Evolutionary conservation across 768 basidiomycete species (phyloP).

Genomic region (Tulasnella sp.): DNA sequence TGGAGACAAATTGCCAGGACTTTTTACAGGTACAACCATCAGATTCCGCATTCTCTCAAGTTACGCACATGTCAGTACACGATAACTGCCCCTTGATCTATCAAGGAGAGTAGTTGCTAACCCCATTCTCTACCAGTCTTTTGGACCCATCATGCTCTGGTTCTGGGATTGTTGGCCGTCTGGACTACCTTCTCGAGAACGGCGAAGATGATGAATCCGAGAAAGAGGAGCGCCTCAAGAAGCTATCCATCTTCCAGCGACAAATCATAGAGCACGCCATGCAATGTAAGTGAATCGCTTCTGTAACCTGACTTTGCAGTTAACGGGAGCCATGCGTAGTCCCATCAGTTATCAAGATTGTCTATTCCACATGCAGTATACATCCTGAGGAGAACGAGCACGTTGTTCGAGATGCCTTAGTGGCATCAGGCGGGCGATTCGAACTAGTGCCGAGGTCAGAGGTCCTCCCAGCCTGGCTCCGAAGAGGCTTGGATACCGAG

Average conservation of each 20-base stretch:
- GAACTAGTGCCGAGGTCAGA: constrained; percentile 54
- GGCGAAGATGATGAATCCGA: constrained; percentile 45
- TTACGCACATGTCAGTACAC: constrained; percentile 75
- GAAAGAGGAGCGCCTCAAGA: constrained; percentile 62
- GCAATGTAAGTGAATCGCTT: constrained; percentile 54
- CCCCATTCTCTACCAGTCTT: constrained; percentile 43
- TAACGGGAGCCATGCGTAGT: constrained; percentile 40
- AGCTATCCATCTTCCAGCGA: constrained; percentile 81
- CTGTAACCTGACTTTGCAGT: constrained; percentile 18
- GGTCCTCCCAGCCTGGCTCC: constrained; percentile 74
- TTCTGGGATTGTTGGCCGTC: constrained; percentile 82
- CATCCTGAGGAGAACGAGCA: constrained; percentile 89
- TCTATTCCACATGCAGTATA: constrained; percentile 97
- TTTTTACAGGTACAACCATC: constrained; percentile 72
- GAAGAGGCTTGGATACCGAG: constrained; percentile 66
- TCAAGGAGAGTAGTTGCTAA: neutral
- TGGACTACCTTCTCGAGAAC: constrained; percentile 72
- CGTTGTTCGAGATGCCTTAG: constrained; percentile 69
- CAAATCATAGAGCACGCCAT: constrained; percentile 91
- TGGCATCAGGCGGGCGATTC: constrained; percentile 59
- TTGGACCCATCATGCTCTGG: constrained; percentile 96
- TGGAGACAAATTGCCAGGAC: constrained; percentile 64
- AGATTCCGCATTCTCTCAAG: constrained; percentile 51
- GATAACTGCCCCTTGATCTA: neutral
- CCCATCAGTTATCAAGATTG: constrained; percentile 67